phyloP scores from a whole-genome alignment of 371 early-diverging fungal species.

The Saksenaea vasiformis region DNA sequence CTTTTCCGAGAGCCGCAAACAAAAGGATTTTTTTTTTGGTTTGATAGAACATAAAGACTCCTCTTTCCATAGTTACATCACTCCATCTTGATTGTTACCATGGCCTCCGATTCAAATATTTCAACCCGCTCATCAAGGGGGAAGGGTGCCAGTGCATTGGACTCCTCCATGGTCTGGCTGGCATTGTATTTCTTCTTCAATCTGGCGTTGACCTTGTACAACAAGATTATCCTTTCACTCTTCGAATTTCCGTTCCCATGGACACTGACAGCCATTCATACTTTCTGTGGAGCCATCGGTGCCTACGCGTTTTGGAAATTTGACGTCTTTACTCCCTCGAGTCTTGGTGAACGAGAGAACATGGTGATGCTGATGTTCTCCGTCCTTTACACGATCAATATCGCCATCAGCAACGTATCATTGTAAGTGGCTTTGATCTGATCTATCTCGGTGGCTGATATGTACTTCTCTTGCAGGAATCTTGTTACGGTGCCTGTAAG shows the following conservation, averaged over 20 bases:
- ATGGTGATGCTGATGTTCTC: constrained; percentile 80
- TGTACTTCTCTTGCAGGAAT: constrained; percentile 22
- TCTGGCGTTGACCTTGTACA: constrained; percentile 81
- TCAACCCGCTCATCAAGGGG: constrained; percentile 10
- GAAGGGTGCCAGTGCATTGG: constrained; percentile 14
- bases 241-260: constrained; percentile 85
- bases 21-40: neutral
- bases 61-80: neutral
- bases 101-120: constrained; percentile 22
- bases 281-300: constrained; percentile 72
- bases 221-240: constrained; percentile 80
- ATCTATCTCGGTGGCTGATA: neutral
- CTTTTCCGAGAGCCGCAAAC: neutral
- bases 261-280: constrained; percentile 87
- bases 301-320: constrained; percentile 52
- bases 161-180: constrained; percentile 64
- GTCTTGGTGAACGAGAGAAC: constrained; percentile 65
- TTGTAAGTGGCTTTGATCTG: constrained; percentile 55
- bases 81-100: constrained; percentile 2
- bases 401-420: constrained; percentile 86
- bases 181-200: constrained; percentile 78
- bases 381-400: constrained; percentile 86
- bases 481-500: constrained; percentile 53
- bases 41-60: constrained; percentile 4
- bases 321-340: constrained; percentile 64